phyloP scores from a whole-genome alignment of 2,329 filamentous ascomycete species.

The Aureobasidium sp. region DNA sequence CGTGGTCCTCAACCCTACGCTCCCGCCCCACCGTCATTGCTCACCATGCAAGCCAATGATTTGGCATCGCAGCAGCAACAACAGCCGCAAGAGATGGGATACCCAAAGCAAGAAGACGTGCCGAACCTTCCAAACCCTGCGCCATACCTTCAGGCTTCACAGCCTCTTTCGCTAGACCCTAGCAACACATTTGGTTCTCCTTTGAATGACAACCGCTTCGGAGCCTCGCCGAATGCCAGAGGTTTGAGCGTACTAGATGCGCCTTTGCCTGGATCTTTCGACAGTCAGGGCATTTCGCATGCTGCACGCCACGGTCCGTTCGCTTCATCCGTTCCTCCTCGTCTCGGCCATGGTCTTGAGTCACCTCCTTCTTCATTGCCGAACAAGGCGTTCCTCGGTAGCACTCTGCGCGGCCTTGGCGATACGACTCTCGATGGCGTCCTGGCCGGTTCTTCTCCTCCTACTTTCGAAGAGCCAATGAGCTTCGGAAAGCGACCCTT shows the following conservation, averaged over 20 bases:
- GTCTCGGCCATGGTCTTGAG: conserved; percentile 86
- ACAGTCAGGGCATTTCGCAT: conserved; percentile 90
- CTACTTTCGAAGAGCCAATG: conserved; percentile 58
- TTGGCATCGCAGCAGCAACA: conserved; percentile 14
- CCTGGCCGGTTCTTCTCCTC: conserved; percentile 48
- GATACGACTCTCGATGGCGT: conserved; percentile 37
- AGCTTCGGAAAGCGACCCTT: conserved; percentile 59
- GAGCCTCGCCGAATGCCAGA: conserved; percentile 59
- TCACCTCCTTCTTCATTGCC: conserved; percentile 65
- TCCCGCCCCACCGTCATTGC: conserved; percentile 19
- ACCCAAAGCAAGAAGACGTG: not conserved
- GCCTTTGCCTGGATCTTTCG: conserved; percentile 87
- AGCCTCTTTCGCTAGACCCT: conserved; percentile 10
- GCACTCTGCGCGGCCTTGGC: conserved; percentile 52
- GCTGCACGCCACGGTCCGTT: conserved; percentile 84
- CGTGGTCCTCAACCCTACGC: conserved; percentile 15
- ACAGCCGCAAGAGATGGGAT: conserved; percentile 9
- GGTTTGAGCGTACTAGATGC: conserved; percentile 90
- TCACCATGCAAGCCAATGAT: conserved; percentile 26
- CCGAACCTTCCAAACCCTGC: conserved; percentile 1
- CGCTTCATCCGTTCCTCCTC: conserved; percentile 84
- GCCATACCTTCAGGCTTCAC: conserved; percentile 11
- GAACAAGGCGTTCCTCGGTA: conserved; percentile 36
- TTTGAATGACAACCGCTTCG: conserved; percentile 67
- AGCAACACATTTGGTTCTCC: conserved; percentile 67